Percentiles rank a stretch among this genome's conserved stretches.
These are phyloP conservation scores for Fusarium sp. DNA, from an alignment of 2,329 filamentous ascomycete species.

Conservation along the genomic window DNA sequence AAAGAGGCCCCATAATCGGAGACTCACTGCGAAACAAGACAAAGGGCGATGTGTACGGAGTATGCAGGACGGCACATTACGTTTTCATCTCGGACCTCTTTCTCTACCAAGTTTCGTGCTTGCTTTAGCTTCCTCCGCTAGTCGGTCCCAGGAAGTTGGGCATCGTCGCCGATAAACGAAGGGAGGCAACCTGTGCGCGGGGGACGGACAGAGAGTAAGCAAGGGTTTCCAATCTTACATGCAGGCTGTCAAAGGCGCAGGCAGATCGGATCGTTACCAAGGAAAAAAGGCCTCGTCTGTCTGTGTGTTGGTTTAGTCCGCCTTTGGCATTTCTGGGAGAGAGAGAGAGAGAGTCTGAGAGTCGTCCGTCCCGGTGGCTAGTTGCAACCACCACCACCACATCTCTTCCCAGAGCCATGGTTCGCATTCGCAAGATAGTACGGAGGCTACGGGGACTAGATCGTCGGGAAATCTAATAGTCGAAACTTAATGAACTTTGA, in stretches of 20 bases:
- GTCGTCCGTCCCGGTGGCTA: neutral
- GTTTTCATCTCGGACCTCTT: neutral
- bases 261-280: slow-evolving; percentile 2
- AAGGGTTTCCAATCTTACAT: slow-evolving; percentile 10
- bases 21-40: neutral
- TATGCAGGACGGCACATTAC: neutral
- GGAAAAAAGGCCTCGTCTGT: neutral
- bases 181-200: neutral
- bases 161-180: slow-evolving; percentile 23
- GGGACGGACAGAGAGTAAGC: neutral
- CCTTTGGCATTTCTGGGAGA: neutral
- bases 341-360: neutral
- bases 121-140: neutral
- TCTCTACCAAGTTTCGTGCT: neutral
- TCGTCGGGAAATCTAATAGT: slow-evolving; percentile 29
- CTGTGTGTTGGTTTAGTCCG: neutral
- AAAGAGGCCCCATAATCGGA: neutral
- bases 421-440: neutral
- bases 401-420: neutral
- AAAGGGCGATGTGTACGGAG: too few relatives aligned
- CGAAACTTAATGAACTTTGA: slow-evolving; percentile 12
- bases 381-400: slow-evolving; percentile 4
- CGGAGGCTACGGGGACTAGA: neutral
- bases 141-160: slow-evolving; percentile 16
- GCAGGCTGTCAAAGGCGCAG: slow-evolving; percentile 8